A percentile compares a stretch with the other conserved stretches of the same genome.
Conservation (phyloP, 768 basidiomycete genomes). For the Kwoniella sp. region DNA sequence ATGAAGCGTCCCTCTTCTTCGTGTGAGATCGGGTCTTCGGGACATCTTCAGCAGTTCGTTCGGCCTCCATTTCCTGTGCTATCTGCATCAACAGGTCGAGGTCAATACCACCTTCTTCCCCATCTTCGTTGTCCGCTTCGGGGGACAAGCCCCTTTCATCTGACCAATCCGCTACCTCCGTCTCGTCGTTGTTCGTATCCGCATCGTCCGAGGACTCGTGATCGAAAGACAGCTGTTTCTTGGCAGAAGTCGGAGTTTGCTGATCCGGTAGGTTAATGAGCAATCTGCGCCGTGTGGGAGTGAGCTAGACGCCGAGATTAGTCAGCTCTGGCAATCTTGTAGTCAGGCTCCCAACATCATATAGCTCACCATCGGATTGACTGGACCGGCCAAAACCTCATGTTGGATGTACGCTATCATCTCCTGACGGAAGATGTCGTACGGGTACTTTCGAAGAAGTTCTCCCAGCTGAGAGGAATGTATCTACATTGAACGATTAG, state of each 20-base stretch:
- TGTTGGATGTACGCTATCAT: conserved; percentile 29
- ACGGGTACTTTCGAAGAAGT: conserved; percentile 21
- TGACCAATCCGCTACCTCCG: conserved; percentile 10
- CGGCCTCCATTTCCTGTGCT: neutral
- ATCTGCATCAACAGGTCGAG: conserved; percentile 1
- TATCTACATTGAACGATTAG: neutral
- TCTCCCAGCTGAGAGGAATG: neutral
- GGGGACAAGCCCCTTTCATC: neutral
- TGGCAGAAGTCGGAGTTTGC: neutral
- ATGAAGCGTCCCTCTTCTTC: neutral
- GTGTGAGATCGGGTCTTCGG: no score
- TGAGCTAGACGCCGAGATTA: neutral
- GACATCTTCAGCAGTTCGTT: no score
- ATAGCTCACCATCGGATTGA: conserved; percentile 9
- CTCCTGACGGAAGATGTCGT: conserved; percentile 24
- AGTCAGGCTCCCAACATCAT: neutral
- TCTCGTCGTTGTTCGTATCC: conserved; percentile 1
- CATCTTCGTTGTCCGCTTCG: conserved; percentile 5
- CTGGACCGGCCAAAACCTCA: conserved; percentile 20
- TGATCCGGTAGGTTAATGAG: neutral
- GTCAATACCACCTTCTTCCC: conserved; percentile 4
- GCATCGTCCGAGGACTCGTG: neutral
- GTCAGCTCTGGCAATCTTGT: neutral
- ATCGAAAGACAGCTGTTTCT: neutral
- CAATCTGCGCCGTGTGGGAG: conserved; percentile 12